Evolutionary conservation across 148 eudicot species (phyloP).

Genomic region (Amaranthus cruentus): DNA sequence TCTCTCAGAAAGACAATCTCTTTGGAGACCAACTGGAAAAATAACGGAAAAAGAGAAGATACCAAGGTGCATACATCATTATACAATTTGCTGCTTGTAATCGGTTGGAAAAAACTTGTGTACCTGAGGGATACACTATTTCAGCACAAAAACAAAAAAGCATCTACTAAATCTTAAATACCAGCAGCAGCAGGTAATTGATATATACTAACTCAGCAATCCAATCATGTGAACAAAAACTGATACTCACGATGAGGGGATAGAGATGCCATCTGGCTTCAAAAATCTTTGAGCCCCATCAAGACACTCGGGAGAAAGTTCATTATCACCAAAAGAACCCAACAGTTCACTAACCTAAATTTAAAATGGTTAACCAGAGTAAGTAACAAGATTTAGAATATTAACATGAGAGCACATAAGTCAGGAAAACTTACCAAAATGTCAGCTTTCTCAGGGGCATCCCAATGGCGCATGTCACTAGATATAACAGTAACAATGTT

Average conservation of each 20-base stretch:
- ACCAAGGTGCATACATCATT: constrained; percentile 55
- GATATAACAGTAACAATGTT: constrained; percentile 67
- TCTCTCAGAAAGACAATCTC: too few species aligned
- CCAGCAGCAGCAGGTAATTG: not conserved
- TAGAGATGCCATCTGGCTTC: constrained; percentile 88
- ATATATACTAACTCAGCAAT: not conserved
- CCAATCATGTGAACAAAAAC: not conserved
- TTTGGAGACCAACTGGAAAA: too few species aligned
- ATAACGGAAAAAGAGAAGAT: not conserved
- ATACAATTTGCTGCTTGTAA: constrained; percentile 76
- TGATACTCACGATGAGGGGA: constrained; percentile 85
- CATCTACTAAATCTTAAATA: not conserved
- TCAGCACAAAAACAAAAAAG: not conserved
- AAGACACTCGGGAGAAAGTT: constrained; percentile 96
- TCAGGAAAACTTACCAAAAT: constrained; percentile 54
- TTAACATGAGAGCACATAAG: not conserved
- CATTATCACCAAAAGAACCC: constrained; percentile 98
- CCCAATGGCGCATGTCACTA: constrained; percentile 94
- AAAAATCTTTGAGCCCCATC: constrained; percentile 95
- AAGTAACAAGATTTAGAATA: constrained; percentile 14
- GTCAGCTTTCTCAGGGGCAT: constrained; percentile 98
- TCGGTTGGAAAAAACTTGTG: constrained; percentile 91
- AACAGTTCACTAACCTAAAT: constrained; percentile 87
- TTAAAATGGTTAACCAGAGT: constrained; percentile 3
- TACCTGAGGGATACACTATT: constrained; percentile 47